A percentile compares a stretch with the other conserved stretches of the same genome.
Evolutionary conservation across 2,329 filamentous ascomycete species (phyloP).

Genomic region (Ophiocordyceps robertsii): DNA sequence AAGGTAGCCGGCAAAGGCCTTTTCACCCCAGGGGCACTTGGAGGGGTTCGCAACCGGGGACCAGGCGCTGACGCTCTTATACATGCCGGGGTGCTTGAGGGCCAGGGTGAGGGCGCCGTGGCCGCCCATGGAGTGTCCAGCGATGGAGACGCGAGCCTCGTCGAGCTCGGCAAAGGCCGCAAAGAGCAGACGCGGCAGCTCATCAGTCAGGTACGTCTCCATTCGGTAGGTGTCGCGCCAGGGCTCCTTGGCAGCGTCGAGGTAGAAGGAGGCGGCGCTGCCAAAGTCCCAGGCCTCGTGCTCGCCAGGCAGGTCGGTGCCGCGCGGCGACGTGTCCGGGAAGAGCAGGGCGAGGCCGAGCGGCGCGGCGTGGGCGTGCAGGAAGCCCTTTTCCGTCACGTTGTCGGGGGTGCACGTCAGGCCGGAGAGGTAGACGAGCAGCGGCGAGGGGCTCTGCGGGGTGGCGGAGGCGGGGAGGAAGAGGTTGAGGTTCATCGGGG

Average conservation of each 20-base stretch:
- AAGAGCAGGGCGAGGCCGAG: constrained; percentile 86
- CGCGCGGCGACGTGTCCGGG: constrained; percentile 88
- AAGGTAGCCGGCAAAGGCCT: constrained; percentile 87
- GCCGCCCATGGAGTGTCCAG: constrained; percentile 93
- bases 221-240: constrained; percentile 77
- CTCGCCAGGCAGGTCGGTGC: constrained; percentile 68
- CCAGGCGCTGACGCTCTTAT: constrained; percentile 80
- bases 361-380: constrained; percentile 68
- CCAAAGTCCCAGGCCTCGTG: constrained; percentile 88
- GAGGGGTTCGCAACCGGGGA: constrained; percentile 81
- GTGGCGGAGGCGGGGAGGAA: constrained; percentile 69
- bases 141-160: constrained; percentile 58
- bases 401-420: constrained; percentile 92
- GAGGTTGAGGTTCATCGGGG: constrained; percentile 85
- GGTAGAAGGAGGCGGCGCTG: constrained; percentile 83
- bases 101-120: constrained; percentile 89
- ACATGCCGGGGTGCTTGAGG: constrained; percentile 81
- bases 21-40: constrained; percentile 85
- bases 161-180: constrained; percentile 59
- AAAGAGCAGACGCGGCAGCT: constrained; percentile 73
- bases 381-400: constrained; percentile 72
- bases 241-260: constrained; percentile 67
- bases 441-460: constrained; percentile 45
- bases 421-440: constrained; percentile 87
- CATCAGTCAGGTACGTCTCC: constrained; percentile 82